Base-by-base conservation (phyloP, 78 protist species). In the Dictyostelium capitatum region DNA sequence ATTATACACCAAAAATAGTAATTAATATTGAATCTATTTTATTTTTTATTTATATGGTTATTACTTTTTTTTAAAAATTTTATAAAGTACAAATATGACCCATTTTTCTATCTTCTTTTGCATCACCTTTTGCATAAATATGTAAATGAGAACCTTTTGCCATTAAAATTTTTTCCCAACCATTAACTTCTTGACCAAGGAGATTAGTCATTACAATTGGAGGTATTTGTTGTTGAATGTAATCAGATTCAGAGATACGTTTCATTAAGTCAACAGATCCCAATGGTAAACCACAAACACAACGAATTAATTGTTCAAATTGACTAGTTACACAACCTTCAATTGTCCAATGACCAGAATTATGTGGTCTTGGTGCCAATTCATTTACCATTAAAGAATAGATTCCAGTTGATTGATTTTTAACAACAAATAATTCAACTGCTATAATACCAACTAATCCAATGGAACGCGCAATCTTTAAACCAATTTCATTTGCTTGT, bases 281-380 rank as follows among this genome's bases (percentile, higher is more conserved):
- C 10, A 97, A 92, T 6, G 99, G 97, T n/a, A 96, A 43, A 47
- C 97, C 97, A 59, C 92, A 51, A 23, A 97, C 83, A 15, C 97
- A 96, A 79, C 99, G 97, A 67, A 98, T 54, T 47, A 96, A 94
- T 82, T 96, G 95, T 95, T 97, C 97, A 41, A 97, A 97, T 91
- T 96, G 98, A 19, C 78, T 77, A 30, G 97, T 91, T 20, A 70
- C 91, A 67, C 97, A 98, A 48, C 98, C 98, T 83, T 98, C 98
- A 48, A 96, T 93, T 30, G 98, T 97, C 96, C 96, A 97, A 96
- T 98, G 99, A 20, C 99, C 99, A 28, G 96, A 79, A 90, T 98
- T 98, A 95, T 98, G 99, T 30, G 98, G 97, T 32, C 99, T 91
- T 30, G 99, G 99, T 9, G 99, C 99, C 46, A 97, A 87, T 92